phyloP scores from a whole-genome alignment of 805 yeast genomes.

The Aciculoconidium aculeatum region DNA sequence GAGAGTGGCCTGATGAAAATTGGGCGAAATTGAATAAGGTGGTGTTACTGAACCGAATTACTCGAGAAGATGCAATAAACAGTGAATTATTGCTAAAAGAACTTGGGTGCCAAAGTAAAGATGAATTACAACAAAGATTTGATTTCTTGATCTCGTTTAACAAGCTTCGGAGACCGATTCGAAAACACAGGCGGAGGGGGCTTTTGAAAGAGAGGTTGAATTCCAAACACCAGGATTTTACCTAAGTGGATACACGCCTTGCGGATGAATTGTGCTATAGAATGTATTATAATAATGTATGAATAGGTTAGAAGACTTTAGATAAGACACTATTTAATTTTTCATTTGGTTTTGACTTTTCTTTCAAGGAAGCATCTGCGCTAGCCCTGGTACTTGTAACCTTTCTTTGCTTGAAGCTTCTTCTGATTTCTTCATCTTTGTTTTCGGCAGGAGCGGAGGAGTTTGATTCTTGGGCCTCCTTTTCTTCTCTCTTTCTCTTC shows the following conservation, averaged over 20 bases:
- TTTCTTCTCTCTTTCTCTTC: constrained; percentile 43
- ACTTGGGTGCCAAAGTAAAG: constrained; percentile 20
- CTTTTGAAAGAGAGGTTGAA: too few species aligned
- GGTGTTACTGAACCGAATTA: constrained; percentile 21
- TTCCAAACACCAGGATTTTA: too few species aligned
- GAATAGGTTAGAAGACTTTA: constrained; percentile 38
- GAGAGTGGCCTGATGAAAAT: constrained; percentile 22
- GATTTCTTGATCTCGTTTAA: constrained; percentile 16
- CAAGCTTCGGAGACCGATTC: constrained; percentile 1
- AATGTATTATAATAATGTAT: not conserved
- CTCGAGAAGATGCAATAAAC: constrained; percentile 21
- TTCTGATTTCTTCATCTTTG: constrained; percentile 34
- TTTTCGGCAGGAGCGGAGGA: constrained; percentile 1
- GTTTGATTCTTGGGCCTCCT: constrained; percentile 10
- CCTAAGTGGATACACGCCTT: too few species aligned
- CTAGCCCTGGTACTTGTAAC: constrained; percentile 63
- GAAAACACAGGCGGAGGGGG: too few species aligned
- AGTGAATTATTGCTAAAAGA: constrained; percentile 21
- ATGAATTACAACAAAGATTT: constrained; percentile 28
- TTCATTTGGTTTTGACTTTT: constrained; percentile 30
- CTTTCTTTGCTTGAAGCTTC: constrained; percentile 66
- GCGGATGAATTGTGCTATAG: too few species aligned
- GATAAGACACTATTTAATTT: constrained; percentile 46
- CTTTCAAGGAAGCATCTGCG: constrained; percentile 45
- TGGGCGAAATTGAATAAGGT: constrained; percentile 30